A percentile compares a stretch with the other conserved stretches of the same genome.
Conservation (phyloP, 768 basidiomycete genomes). For the Hygrocybe punicea region DNA sequence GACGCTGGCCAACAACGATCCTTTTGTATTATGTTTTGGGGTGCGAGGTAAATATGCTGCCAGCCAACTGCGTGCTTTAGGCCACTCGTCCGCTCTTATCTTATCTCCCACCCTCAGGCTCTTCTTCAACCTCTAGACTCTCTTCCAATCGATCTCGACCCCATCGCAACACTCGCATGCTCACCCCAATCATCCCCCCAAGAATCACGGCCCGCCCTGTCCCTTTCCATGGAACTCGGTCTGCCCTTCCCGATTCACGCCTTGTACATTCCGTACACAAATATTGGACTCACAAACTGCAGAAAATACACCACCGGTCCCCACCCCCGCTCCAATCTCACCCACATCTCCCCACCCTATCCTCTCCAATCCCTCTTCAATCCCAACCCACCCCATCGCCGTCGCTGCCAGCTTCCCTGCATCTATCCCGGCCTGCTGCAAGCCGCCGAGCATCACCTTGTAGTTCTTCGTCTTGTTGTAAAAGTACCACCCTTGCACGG, state of each 20-base stretch:
- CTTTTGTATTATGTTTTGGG: background rate
- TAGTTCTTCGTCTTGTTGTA: constrained; percentile 98
- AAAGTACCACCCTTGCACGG: constrained; percentile 89
- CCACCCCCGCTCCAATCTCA: constrained; percentile 61
- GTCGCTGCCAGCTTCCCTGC: constrained; percentile 46
- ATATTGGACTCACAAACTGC: constrained; percentile 49
- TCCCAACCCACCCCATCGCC: constrained; percentile 42
- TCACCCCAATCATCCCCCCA: constrained; percentile 56
- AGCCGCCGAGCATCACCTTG: constrained; percentile 66
- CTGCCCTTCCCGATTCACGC: constrained; percentile 31
- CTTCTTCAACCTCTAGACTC: constrained; percentile 11
- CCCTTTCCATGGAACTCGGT: constrained; percentile 54
- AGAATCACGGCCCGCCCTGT: constrained; percentile 47
- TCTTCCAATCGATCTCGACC: constrained; percentile 27
- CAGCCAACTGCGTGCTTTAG: background rate
- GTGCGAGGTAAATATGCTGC: background rate
- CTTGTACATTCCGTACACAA: background rate
- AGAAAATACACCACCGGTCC: constrained; percentile 58
- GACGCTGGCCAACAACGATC: no score
- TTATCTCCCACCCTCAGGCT: constrained; percentile 6
- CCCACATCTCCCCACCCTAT: constrained; percentile 41
- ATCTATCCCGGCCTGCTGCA: constrained; percentile 63
- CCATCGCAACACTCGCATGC: constrained; percentile 48
- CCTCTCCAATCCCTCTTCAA: constrained; percentile 41
- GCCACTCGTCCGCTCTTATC: constrained; percentile 7